Evolutionary conservation across 2,329 filamentous ascomycete species (phyloP).

Genomic region (Calonectria fujianensis): DNA sequence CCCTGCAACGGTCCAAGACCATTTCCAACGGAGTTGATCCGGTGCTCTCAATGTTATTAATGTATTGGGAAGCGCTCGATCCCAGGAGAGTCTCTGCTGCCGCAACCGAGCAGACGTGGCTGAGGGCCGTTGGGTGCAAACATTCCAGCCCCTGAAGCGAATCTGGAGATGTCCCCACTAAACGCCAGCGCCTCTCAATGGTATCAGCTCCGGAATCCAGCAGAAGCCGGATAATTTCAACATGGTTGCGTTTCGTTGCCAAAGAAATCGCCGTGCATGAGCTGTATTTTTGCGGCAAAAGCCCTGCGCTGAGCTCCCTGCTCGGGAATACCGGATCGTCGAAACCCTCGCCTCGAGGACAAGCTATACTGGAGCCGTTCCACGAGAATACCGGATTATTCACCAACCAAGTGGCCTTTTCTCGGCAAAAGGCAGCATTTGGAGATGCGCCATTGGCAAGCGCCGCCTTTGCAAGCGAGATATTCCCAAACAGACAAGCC

Average conservation of each 20-base stretch:
- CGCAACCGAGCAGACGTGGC: conserved; percentile 22
- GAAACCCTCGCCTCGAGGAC: neutral
- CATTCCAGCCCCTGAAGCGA: neutral
- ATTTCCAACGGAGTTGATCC: conserved; percentile 29
- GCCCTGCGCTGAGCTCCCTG: neutral
- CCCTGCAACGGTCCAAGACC: conserved; percentile 23
- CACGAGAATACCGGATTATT: conserved; percentile 15
- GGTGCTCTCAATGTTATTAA: conserved; percentile 27
- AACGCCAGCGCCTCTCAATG: neutral
- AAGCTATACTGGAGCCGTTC: neutral
- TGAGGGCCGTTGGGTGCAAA: conserved; percentile 25
- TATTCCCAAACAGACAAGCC: conserved; percentile 33
- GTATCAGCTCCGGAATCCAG: conserved; percentile 3
- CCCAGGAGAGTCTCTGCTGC: conserved; percentile 29
- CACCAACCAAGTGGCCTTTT: conserved; percentile 7
- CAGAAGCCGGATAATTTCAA: conserved; percentile 29
- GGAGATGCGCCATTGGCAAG: conserved; percentile 4
- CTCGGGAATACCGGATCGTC: conserved; percentile 26
- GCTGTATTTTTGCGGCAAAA: conserved; percentile 7
- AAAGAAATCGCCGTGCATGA: conserved; percentile 24
- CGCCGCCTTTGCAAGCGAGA: conserved; percentile 7
- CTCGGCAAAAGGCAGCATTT: conserved; percentile 25
- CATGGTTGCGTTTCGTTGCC: conserved; percentile 30
- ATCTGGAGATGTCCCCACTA: conserved; percentile 1
- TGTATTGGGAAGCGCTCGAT: neutral